Base-by-base conservation (phyloP, 1,284 basidiomycete species). In the Cryptococcus sp. region DNA sequence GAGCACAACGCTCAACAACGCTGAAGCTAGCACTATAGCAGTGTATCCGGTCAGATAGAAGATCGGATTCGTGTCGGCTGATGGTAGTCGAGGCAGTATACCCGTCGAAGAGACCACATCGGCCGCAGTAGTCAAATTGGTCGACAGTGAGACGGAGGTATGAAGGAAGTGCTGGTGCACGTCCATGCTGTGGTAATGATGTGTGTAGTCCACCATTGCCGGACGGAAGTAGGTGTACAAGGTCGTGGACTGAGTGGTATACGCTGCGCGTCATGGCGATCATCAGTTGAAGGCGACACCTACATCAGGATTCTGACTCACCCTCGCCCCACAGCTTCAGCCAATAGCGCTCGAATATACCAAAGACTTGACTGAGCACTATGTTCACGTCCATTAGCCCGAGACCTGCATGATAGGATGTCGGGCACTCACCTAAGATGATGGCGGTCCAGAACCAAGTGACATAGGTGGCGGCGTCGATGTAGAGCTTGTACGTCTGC, bases 401-500 rank as follows among this genome's bases (percentile, higher is more conserved):
- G 13, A 35, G 31, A 35, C 8, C 13, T 35, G 31, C 13, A 2
- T 8, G 31, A 22, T 52, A 13, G 17, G 11, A 27, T 45, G 42
- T 45, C 16, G 10, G 42, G 22, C 11, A 60, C 70, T 61, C 31
- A 72, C 72, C 38, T 4, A 79, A 61, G 7, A 76, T 52, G 35
- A 73, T 25, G n/a, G 74, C 52, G 10, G 68, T 71, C 56, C 73
- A 62, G 13, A 59, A 51, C 78, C 78, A 79, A 4, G 74, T 74
- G 39, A 69, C 64, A 54, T 68, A 72, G 2, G 75, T 75, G 6
- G 80, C 79, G 0, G 81, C 78, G 13, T 73, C 82, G 58, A 93
- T 80, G 73, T 92, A 92, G 15, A 85, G 87, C 62, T 87, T 86
- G 73, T 93, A 93, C 47, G 91, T 87, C 2, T 76, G 72, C 87